Percentiles rank a stretch among this genome's conserved stretches.
phyloP scores from a whole-genome alignment of 352 stramenopile species.

The Phytophthora ramorum region DNA sequence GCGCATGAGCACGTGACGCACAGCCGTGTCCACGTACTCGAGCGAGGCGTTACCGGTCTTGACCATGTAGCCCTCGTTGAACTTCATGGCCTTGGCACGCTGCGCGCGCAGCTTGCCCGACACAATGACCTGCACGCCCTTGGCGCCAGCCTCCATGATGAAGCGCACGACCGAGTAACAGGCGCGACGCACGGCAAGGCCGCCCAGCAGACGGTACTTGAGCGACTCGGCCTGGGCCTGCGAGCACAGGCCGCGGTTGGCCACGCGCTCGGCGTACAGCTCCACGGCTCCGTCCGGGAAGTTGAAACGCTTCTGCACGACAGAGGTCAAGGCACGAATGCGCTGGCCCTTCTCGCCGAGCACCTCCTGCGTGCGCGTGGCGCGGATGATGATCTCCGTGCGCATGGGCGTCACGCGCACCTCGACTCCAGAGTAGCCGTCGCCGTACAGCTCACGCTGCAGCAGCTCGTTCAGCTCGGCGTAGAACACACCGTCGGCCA shows the following conservation, averaged over 20 bases:
- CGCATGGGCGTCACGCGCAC: constrained; percentile 98
- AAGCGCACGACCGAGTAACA: constrained; percentile 99
- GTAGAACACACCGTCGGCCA: constrained; percentile 99
- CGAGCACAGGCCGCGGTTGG: constrained; percentile 98
- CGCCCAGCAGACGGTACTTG: constrained; percentile 99
- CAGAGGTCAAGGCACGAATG: constrained; percentile 98
- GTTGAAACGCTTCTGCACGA: constrained; percentile 99
- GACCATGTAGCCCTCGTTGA: constrained; percentile 99
- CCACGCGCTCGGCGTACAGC: constrained; percentile 99
- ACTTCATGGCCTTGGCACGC: constrained; percentile 99
- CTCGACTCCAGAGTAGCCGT: constrained; percentile 99
- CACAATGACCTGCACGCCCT: constrained; percentile 99
- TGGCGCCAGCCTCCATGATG: constrained; percentile 99
- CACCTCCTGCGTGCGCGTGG: constrained; percentile 98
- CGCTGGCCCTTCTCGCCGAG: constrained; percentile 99
- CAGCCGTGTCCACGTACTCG: constrained; percentile 98
- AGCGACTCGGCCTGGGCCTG: constrained; percentile 99
- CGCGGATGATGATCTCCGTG: constrained; percentile 99
- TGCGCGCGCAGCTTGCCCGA: constrained; percentile 99
- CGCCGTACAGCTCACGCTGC: constrained; percentile 97
- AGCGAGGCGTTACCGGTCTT: constrained; percentile 98
- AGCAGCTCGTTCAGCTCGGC: constrained; percentile 99
- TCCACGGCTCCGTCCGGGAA: constrained; percentile 96
- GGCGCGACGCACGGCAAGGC: constrained; percentile 97
- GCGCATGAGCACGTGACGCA: constrained; percentile 99